These are phyloP conservation scores for Aspergillus ibericus DNA, from an alignment of 2,329 filamentous ascomycete species.

Conservation along the genomic window DNA sequence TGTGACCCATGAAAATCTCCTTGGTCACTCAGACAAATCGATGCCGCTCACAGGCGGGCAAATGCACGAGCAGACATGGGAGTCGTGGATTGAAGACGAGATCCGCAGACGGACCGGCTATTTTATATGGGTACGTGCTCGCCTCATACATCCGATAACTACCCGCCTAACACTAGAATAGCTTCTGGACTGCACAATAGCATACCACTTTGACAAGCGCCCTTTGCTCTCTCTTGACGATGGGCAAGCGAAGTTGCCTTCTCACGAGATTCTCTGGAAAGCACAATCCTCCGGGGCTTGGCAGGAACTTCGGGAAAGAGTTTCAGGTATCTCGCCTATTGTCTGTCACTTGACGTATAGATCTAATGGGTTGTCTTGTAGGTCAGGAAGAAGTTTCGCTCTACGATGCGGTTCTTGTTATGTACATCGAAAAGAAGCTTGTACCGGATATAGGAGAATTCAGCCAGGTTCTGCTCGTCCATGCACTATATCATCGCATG, in stretches of 20 bases:
- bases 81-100: conserved; percentile 41
- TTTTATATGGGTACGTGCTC: conserved; percentile 42
- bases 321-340: conserved; percentile 18
- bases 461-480: conserved; percentile 50
- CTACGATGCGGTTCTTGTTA: conserved; percentile 43
- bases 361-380: conserved; percentile 3
- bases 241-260: conserved; percentile 41
- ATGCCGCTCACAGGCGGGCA: conserved; percentile 3
- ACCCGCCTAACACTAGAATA: conserved; percentile 17
- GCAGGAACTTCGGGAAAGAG: conserved; percentile 27
- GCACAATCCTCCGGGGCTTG: conserved; percentile 35
- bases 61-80: conserved; percentile 30
- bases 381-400: conserved; percentile 37
- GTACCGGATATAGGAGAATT: conserved; percentile 50
- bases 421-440: conserved; percentile 53
- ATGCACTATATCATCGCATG: conserved; percentile 52
- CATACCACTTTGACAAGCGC: conserved; percentile 39
- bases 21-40: conserved; percentile 16
- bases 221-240: conserved; percentile 43
- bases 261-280: conserved; percentile 44
- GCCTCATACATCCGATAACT: neutral
- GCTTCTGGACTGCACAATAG: conserved; percentile 46
- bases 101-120: conserved; percentile 42
- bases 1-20: conserved; percentile 23
- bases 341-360: neutral